These are phyloP conservation scores for Lactifluus rugatus DNA, from an alignment of 768 basidiomycete species.

Conservation along the genomic window DNA sequence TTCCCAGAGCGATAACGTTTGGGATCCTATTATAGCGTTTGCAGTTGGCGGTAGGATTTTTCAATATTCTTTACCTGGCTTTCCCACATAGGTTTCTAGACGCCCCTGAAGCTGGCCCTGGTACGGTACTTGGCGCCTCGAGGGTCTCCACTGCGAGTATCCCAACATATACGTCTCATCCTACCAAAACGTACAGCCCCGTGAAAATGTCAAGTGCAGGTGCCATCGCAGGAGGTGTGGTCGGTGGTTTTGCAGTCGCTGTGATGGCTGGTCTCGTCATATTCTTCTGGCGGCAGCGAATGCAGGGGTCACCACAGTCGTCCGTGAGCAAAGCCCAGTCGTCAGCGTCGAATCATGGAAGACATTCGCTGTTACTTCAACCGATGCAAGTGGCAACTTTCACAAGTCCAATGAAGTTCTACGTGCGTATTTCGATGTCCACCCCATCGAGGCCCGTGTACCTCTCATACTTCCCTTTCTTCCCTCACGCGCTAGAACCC, in stretches of 20 bases:
- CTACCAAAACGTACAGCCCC: too few species aligned
- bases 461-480: background rate
- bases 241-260: background rate
- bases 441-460: background rate
- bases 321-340: background rate
- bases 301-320: background rate
- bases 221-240: background rate
- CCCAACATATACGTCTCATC: background rate
- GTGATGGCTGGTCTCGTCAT: background rate
- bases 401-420: background rate
- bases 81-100: background rate
- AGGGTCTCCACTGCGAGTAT: background rate
- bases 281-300: background rate
- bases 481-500: background rate
- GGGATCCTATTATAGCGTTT: background rate
- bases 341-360: background rate
- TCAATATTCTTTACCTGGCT: background rate
- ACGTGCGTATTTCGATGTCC: conserved; percentile 1
- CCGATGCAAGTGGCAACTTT: background rate
- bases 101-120: background rate
- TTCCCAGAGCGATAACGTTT: background rate
- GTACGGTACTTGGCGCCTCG: background rate
- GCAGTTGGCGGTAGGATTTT: background rate
- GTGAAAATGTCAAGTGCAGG: background rate
- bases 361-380: background rate